These are phyloP conservation scores for Penicillium lagena DNA, from an alignment of 495 filamentous ascomycete genomes.

Conservation along the genomic window DNA sequence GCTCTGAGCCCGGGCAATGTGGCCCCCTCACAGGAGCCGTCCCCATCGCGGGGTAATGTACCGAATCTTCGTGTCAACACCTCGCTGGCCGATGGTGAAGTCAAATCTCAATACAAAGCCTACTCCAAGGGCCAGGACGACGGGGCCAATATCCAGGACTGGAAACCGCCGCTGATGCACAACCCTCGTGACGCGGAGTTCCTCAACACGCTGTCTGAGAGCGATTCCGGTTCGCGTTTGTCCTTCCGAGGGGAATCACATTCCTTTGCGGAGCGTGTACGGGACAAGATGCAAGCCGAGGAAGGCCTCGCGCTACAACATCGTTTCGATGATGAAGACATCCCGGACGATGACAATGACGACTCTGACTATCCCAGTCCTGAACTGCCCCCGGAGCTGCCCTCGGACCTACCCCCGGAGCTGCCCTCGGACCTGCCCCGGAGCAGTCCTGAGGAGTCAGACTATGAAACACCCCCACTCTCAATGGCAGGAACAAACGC, in stretches of 20 bases:
- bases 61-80: conserved; percentile 34
- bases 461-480: conserved; percentile 23
- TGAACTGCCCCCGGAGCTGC: conserved; percentile 2
- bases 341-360: conserved; percentile 22
- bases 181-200: conserved; percentile 33
- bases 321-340: conserved; percentile 18
- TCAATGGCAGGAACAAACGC: conserved; percentile 9
- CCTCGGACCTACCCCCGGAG: conserved; percentile 8
- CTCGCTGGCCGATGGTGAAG: conserved; percentile 24
- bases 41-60: conserved; percentile 3
- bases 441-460: conserved; percentile 16
- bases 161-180: conserved; percentile 23
- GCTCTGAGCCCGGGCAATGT: conserved; percentile 1
- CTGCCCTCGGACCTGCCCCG: conserved; percentile 5
- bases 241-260: conserved; percentile 37
- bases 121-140: conserved; percentile 8
- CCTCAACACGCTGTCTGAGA: conserved; percentile 26
- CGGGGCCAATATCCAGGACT: conserved; percentile 8
- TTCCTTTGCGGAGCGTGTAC: conserved; percentile 48
- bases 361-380: conserved; percentile 7
- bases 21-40: conserved; percentile 9
- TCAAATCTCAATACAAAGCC: conserved; percentile 2
- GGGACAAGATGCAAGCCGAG: conserved; percentile 66
- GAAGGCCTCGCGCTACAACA: conserved; percentile 64
- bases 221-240: conserved; percentile 29